These are phyloP conservation scores for Tranzscheliella williamsii DNA, from an alignment of 1,284 basidiomycete genomes.

Conservation along the genomic window DNA sequence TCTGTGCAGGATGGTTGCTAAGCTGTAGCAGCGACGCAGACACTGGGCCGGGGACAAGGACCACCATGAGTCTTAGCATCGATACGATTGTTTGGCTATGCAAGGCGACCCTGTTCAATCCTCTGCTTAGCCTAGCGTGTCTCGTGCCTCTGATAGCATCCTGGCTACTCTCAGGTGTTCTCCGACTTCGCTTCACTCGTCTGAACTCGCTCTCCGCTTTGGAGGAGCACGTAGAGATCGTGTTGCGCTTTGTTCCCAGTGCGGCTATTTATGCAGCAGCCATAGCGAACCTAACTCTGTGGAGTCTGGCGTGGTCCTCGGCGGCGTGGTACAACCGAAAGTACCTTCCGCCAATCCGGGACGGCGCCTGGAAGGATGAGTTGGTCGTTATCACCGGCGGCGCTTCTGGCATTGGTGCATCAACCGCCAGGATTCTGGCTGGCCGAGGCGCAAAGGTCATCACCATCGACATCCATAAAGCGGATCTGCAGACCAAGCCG, in stretches of 20 bases:
- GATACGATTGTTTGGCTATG: not conserved
- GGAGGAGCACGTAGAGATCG: not conserved
- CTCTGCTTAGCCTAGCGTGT: slow-evolving; percentile 15
- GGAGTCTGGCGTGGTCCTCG: slow-evolving; percentile 13
- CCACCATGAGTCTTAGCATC: not conserved
- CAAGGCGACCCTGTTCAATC: slow-evolving; percentile 3
- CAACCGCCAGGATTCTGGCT: slow-evolving; percentile 80
- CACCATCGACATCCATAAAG: slow-evolving; percentile 69
- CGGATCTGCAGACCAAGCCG: not conserved
- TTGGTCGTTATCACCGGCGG: slow-evolving; percentile 64
- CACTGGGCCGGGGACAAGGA: no score
- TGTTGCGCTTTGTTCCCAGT: slow-evolving; percentile 5
- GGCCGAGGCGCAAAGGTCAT: slow-evolving; percentile 78
- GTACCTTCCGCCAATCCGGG: slow-evolving; percentile 9
- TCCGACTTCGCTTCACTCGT: not conserved
- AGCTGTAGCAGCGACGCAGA: no score
- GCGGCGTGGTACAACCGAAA: slow-evolving; percentile 25
- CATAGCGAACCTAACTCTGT: slow-evolving; percentile 1
- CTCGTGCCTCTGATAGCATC: slow-evolving; percentile 2
- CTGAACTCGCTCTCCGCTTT: not conserved
- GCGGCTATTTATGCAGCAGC: slow-evolving; percentile 5
- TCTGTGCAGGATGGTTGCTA: no score
- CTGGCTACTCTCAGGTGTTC: no score
- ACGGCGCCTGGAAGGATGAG: slow-evolving; percentile 24
- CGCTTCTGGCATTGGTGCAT: slow-evolving; percentile 81